Evolutionary conservation across 2,329 filamentous ascomycete genomes (phyloP), one percentile per base, ranked within the genome.

Genomic region (Phaeosphaeria sp.): DNA sequence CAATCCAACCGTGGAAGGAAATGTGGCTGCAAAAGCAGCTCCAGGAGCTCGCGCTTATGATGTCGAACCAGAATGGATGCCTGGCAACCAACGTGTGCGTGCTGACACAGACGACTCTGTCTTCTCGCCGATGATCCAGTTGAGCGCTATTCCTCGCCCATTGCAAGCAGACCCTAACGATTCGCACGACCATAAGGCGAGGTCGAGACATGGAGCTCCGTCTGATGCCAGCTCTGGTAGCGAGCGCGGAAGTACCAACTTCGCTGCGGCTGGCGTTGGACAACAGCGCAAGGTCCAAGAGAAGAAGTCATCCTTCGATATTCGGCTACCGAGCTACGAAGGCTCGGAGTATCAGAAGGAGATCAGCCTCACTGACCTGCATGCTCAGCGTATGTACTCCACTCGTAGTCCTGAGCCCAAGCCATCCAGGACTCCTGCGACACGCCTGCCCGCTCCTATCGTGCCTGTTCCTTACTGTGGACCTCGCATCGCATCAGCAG

Each of bases 301-400:
- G 15, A 50, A 59, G 13, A 57, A 43, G 9, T 56, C 53, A 11
- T 33, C 24, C 24, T 30, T 48, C 25, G 49, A 59, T n/a, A 11
- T 44, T 25, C 61, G 66, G 25, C 22, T 54, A 17, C 68, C 68
- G 9, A 73, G 69, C 53, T 71, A 73, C 22, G 65, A 68, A 48
- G 68, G 66, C 8, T 72, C 53, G 13, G 68, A 54, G 2, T 72
- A 66, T 33, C 55, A 60, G 9, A 50, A 57, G 1, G 63, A 69
- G 39, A 67, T 68, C n/a, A 65, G 59, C 7, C 46, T 65, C 30
- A 59, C 57, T 4, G 51, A 70, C 36, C 55, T 66, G 7, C 57
- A 65, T 20, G 40, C 44, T 8, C 55, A 46, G 6, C 56, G 59
- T 2, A 36, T 40, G 18, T 53, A 56, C 8, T 8, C 43, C 7